phyloP scores from a whole-genome alignment of 1,139 yeast genomes.

The Geotrichum siamense region DNA sequence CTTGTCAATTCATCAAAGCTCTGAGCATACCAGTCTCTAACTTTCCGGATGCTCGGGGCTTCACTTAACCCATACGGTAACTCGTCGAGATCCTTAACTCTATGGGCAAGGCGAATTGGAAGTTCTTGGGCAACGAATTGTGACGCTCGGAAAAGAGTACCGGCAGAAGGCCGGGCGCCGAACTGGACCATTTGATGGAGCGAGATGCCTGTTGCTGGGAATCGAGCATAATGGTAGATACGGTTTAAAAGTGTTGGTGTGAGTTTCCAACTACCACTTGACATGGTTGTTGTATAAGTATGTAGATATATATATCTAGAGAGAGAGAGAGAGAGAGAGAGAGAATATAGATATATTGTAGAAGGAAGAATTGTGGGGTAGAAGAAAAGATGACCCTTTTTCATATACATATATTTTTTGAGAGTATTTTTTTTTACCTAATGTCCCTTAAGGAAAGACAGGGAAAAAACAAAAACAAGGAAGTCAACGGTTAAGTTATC shows the following conservation, averaged over 20 bases:
- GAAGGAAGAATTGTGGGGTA: too few species aligned
- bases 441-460: too few species aligned
- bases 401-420: too few species aligned
- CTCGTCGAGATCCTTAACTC: conserved; percentile 76
- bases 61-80: conserved; percentile 69
- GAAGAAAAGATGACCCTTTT: too few species aligned
- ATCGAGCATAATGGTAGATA: conserved; percentile 52
- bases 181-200: conserved; percentile 89
- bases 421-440: too few species aligned
- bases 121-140: conserved; percentile 81
- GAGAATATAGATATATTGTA: too few species aligned
- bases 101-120: conserved; percentile 78
- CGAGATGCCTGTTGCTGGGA: conserved; percentile 79
- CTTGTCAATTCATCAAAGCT: conserved; percentile 75
- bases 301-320: too few species aligned
- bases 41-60: conserved; percentile 69
- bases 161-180: conserved; percentile 72
- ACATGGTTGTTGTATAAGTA: not conserved
- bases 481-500: too few species aligned
- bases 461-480: too few species aligned
- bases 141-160: conserved; percentile 73
- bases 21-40: conserved; percentile 86
- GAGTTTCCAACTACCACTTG: conserved; percentile 12
- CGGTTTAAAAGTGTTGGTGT: conserved; percentile 30
- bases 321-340: too few species aligned